These are phyloP conservation scores for Picochlorum costavermella DNA, from an alignment of 139 green algal species.

Conservation along the genomic window DNA sequence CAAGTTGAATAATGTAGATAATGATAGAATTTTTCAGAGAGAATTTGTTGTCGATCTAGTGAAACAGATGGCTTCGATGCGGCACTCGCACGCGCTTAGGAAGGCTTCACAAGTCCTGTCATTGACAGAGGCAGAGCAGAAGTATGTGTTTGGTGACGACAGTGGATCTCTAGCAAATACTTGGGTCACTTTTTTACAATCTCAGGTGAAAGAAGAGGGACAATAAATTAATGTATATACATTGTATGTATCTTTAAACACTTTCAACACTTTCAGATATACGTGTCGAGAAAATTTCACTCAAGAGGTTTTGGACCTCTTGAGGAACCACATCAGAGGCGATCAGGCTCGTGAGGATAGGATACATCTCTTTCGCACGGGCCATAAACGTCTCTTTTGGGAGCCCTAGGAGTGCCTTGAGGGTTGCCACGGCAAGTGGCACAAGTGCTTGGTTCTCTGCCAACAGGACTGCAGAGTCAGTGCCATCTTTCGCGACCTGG, in stretches of 20 bases:
- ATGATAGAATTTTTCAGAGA: not conserved
- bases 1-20: not conserved
- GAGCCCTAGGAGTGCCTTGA: slow-evolving; percentile 58
- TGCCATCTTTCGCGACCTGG: slow-evolving; percentile 10
- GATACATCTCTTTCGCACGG: slow-evolving; percentile 77
- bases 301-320: slow-evolving; percentile 80
- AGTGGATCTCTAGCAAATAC: slow-evolving; percentile 11
- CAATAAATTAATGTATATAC: too few relatives aligned
- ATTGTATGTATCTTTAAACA: too few relatives aligned
- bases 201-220: slow-evolving; percentile 13
- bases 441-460: slow-evolving; percentile 59
- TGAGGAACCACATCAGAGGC: slow-evolving; percentile 62
- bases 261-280: slow-evolving; percentile 17
- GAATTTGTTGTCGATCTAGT: not conserved
- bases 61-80: not conserved
- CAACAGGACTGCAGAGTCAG: slow-evolving; percentile 14
- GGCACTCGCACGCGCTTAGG: not conserved
- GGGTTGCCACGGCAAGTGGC: slow-evolving; percentile 52
- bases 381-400: slow-evolving; percentile 52
- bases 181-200: slow-evolving; percentile 29
- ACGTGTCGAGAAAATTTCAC: slow-evolving; percentile 61
- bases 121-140: not conserved
- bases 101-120: not conserved
- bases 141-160: not conserved
- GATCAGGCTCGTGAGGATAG: slow-evolving; percentile 76